Evolutionary conservation across 306 rosid genomes (phyloP).

Genomic region (Psophocarpus tetragonolobus): DNA sequence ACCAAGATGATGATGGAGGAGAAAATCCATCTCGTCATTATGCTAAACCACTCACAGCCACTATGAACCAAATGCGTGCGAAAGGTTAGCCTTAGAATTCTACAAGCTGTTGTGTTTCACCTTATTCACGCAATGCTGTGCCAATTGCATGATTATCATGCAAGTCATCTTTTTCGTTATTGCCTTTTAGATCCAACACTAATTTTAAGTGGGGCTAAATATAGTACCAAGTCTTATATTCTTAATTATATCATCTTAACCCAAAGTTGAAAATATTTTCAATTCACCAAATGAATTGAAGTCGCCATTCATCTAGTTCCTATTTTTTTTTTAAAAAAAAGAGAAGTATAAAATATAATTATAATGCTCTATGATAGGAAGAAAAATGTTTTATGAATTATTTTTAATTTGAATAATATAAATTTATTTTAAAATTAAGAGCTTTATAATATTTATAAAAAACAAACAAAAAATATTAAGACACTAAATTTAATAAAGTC

Average conservation of each 20-base stretch:
- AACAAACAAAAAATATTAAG: not conserved
- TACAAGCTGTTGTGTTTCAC: slow-evolving; percentile 13
- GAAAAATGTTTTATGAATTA: no score
- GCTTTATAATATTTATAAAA: no score
- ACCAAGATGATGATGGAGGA: slow-evolving; percentile 25
- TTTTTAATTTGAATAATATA: no score
- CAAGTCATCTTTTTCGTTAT: not conserved
- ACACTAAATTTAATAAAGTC: not conserved
- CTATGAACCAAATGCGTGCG: slow-evolving; percentile 33
- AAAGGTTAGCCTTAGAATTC: slow-evolving; percentile 35
- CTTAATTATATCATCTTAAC: not conserved
- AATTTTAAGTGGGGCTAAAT: slow-evolving; percentile 17
- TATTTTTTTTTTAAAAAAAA: no score
- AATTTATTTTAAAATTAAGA: no score
- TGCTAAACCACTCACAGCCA: slow-evolving; percentile 29
- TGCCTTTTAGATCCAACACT: not conserved
- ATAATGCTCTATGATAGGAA: no score
- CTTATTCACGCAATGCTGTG: not conserved
- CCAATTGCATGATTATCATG: slow-evolving; percentile 21
- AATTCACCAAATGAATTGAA: no score
- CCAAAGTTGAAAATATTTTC: not conserved
- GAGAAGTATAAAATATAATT: no score
- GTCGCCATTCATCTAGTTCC: no score
- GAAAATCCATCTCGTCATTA: slow-evolving; percentile 38
- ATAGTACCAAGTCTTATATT: not conserved